Evolutionary conservation across 768 basidiomycete genomes (phyloP).

Genomic region (Suillus tomentosus): DNA sequence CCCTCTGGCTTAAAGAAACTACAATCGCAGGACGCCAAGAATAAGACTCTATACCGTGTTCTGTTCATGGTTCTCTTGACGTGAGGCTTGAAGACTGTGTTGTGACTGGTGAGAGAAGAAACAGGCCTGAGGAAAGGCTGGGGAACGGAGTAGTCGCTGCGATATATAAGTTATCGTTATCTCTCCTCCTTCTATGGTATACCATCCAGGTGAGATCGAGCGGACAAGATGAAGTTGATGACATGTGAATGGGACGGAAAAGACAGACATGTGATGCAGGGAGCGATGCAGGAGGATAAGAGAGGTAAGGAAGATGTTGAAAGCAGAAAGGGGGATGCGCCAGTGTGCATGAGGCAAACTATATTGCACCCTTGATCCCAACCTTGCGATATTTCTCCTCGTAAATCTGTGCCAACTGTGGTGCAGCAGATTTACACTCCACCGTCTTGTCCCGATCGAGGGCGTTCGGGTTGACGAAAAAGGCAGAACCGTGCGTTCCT

Average conservation of each 20-base stretch:
- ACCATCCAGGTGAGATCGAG: conserved; percentile 3
- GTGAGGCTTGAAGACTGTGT: background rate
- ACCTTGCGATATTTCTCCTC: conserved; percentile 86
- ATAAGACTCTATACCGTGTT: conserved; percentile 9
- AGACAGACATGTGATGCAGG: background rate
- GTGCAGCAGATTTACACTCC: conserved; percentile 68
- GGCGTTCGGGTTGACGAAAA: conserved; percentile 64
- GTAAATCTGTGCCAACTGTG: conserved; percentile 60
- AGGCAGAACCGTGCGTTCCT: conserved; percentile 62
- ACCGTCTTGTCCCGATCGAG: conserved; percentile 65
- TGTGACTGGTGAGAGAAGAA: background rate
- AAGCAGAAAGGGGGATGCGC: background rate
- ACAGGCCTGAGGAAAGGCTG: conserved; percentile 1
- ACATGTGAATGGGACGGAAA: background rate
- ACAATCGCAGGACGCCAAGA: background rate
- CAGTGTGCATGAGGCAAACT: conserved; percentile 24
- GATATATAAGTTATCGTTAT: conserved; percentile 10
- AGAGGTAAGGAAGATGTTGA: conserved; percentile 16
- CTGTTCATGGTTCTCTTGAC: background rate
- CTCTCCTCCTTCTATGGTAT: conserved; percentile 10
- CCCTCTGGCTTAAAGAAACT: background rate
- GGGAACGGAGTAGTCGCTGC: background rate
- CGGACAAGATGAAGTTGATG: conserved; percentile 7
- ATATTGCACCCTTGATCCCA: conserved; percentile 92
- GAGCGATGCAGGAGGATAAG: background rate